phyloP scores from a whole-genome alignment of 78 protist genomes.

The Dictyostelium capitatum region DNA sequence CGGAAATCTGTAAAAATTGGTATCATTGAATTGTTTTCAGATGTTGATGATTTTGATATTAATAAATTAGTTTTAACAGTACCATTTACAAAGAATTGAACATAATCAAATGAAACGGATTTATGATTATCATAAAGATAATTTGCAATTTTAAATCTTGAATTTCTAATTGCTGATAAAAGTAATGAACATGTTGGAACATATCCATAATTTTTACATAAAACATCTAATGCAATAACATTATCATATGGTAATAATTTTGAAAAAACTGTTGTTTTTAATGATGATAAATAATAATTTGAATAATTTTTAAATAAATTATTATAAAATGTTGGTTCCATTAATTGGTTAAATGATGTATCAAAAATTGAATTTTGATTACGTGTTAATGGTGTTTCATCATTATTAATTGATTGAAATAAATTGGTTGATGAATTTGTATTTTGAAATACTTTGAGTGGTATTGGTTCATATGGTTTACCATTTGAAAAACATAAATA shows the following conservation, averaged over 20 bases:
- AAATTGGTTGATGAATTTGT: too few relatives aligned
- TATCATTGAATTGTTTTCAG: background rate
- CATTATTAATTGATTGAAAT: too few relatives aligned
- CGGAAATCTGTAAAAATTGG: background rate
- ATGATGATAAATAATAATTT: background rate
- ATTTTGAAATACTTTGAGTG: too few relatives aligned
- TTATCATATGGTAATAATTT: background rate
- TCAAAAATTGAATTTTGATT: background rate
- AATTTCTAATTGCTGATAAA: background rate
- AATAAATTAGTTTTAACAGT: background rate
- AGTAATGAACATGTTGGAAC: background rate
- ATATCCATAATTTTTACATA: background rate
- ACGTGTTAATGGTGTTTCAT: too few relatives aligned
- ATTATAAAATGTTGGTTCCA: background rate
- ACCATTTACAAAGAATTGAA: background rate
- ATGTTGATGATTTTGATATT: background rate
- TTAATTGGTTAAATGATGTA: too few relatives aligned
- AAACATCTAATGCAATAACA: background rate
- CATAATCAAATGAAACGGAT: background rate
- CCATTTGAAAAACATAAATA: too few relatives aligned
- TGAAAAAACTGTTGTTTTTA: background rate
- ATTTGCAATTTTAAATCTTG: background rate
- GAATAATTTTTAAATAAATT: constrained; percentile 9
- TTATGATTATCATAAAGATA: constrained; percentile 3
- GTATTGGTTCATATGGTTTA: too few relatives aligned